These are phyloP conservation scores for Xylaria sp. DNA, from an alignment of 2,329 filamentous ascomycete genomes.

Conservation along the genomic window DNA sequence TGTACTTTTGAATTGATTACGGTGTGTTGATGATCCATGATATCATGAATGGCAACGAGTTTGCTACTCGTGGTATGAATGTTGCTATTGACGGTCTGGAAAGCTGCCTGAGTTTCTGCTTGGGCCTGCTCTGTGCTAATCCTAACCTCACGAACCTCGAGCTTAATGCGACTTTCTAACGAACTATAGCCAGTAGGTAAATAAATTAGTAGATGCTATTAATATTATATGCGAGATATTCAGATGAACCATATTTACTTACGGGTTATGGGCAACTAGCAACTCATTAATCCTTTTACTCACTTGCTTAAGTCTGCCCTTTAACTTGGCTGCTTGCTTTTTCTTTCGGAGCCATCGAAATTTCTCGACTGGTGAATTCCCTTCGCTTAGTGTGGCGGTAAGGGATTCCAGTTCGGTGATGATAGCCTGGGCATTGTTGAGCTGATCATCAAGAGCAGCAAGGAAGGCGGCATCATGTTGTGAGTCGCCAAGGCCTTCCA, in stretches of 20 bases:
- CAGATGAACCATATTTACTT: neutral
- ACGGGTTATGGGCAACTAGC: slow-evolving; percentile 4
- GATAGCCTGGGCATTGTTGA: neutral
- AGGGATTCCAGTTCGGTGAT: neutral
- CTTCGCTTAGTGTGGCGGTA: neutral
- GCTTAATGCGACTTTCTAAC: neutral
- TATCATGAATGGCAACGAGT: neutral
- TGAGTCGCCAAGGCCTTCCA: neutral
- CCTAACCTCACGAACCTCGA: slow-evolving; percentile 3
- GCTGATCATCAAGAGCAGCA: neutral
- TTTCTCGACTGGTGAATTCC: neutral
- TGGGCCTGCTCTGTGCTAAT: neutral
- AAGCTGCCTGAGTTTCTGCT: neutral
- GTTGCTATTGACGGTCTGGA: neutral
- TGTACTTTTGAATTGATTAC: neutral
- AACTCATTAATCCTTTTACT: slow-evolving; percentile 3
- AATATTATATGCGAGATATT: neutral
- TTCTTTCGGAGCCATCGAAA: slow-evolving; percentile 12
- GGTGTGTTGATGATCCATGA: neutral
- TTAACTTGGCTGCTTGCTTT: neutral
- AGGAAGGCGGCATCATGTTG: slow-evolving; percentile 3
- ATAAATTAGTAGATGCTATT: neutral
- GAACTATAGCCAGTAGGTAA: neutral
- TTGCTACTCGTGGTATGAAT: slow-evolving; percentile 1
- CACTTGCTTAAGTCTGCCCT: neutral